Percentiles rank a stretch among this genome's conserved stretches.
These are phyloP conservation scores for Sequoia sempervirens DNA, from an alignment of 75 land plant genomes.

Conservation along the genomic window DNA sequence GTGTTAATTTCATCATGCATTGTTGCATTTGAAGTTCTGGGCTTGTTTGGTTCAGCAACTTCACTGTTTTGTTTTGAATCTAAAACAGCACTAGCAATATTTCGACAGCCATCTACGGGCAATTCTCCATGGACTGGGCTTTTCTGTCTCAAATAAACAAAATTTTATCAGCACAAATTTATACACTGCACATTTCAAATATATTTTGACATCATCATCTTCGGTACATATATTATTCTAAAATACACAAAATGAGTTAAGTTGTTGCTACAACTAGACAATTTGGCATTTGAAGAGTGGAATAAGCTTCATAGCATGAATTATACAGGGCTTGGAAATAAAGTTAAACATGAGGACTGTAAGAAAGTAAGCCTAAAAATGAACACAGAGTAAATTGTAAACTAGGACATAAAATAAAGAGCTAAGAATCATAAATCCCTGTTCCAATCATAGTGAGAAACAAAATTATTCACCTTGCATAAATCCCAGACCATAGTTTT, in stretches of 20 bases:
- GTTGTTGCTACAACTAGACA: neutral
- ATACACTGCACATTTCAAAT: neutral
- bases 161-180: neutral
- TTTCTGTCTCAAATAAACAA: conserved; percentile 1
- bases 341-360: neutral
- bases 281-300: neutral
- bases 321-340: neutral
- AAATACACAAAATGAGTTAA: neutral
- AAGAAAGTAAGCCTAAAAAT: neutral
- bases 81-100: neutral
- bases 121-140: conserved; percentile 3
- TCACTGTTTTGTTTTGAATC: conserved; percentile 1
- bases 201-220: neutral
- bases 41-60: neutral
- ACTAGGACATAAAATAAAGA: neutral
- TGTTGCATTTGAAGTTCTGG: conserved; percentile 18
- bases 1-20: conserved; percentile 34
- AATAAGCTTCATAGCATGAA: neutral
- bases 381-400: neutral
- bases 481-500: conserved; percentile 79
- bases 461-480: conserved; percentile 3
- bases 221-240: neutral
- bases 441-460: neutral
- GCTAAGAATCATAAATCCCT: neutral
- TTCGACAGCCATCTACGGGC: conserved; percentile 1